Evolutionary conservation across 1,284 basidiomycete genomes (phyloP).

Genomic region (Coriolopsis trogii): DNA sequence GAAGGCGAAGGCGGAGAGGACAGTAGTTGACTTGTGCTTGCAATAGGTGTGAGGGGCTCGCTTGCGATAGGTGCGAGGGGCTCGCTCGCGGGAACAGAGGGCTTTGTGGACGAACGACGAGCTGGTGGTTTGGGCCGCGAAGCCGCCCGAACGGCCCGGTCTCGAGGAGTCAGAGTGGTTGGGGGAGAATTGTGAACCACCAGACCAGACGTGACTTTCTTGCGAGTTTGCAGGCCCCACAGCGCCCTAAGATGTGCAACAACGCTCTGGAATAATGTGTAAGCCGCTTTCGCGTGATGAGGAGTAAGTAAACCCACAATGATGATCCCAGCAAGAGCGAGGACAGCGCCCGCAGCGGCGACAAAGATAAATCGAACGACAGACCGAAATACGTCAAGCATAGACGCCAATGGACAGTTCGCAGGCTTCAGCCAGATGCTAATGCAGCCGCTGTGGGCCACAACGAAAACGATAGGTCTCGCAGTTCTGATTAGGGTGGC

Average conservation of each 20-base stretch:
- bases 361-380: too few relatives aligned
- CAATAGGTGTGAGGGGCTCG: neutral
- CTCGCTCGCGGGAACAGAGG: too few relatives aligned
- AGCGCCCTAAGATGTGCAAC: conserved; percentile 2
- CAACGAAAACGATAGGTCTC: too few relatives aligned
- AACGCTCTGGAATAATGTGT: conserved; percentile 7
- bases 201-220: neutral
- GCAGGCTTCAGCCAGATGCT: too few relatives aligned
- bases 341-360: conserved; percentile 16
- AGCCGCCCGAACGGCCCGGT: neutral
- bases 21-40: neutral
- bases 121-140: neutral
- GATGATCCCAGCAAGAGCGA: conserved; percentile 15
- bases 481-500: too few relatives aligned
- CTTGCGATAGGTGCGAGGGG: neutral
- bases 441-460: too few relatives aligned
- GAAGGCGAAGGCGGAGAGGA: neutral
- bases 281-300: neutral
- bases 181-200: neutral
- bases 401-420: too few relatives aligned
- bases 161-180: neutral
- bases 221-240: neutral
- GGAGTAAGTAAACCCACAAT: conserved; percentile 10
- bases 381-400: too few relatives aligned
- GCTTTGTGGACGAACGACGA: neutral